Evolutionary conservation across 2,329 filamentous ascomycete genomes (phyloP).

Genomic region (Aulographum hederae): DNA sequence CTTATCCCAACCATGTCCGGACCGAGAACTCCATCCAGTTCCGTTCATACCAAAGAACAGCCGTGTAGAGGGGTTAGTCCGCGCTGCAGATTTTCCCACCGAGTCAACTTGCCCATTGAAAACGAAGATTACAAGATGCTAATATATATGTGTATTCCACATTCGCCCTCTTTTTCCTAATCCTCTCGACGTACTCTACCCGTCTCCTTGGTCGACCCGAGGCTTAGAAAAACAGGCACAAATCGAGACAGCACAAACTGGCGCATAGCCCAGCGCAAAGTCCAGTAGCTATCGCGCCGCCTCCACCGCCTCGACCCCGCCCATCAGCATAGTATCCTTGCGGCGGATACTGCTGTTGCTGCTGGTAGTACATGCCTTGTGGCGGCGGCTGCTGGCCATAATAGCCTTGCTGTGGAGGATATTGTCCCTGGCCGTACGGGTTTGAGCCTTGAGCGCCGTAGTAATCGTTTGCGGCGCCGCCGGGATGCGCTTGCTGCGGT

Average conservation of each 20-base stretch:
- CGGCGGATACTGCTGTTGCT: conserved; percentile 3
- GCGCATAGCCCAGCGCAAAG: conserved; percentile 4
- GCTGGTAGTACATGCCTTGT: conserved; percentile 5
- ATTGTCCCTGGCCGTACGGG: conserved; percentile 1
- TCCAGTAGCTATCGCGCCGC: conserved; percentile 3
- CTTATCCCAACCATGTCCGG: too few relatives aligned
- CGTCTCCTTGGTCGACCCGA: too few relatives aligned
- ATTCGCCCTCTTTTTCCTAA: too few relatives aligned
- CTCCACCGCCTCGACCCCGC: conserved; percentile 1
- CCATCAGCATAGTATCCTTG: conserved; percentile 3
- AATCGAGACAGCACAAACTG: conserved; percentile 5
- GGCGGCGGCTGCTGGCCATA: conserved; percentile 1
- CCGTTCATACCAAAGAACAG: too few relatives aligned
- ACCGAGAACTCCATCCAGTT: too few relatives aligned
- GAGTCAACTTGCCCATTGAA: too few relatives aligned
- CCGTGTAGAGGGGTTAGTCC: too few relatives aligned
- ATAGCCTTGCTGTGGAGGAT: conserved; percentile 1
- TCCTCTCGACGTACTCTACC: too few relatives aligned
- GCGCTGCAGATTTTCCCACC: too few relatives aligned
- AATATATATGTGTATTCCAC: too few relatives aligned
- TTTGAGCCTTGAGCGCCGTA: conserved; percentile 1
- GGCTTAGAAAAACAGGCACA: conserved; percentile 5
- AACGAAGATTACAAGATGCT: too few relatives aligned
- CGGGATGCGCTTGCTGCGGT: not conserved
- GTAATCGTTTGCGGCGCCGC: conserved; percentile 2